Evolutionary conservation across 805 yeast species (phyloP).

Genomic region (Nakazawaea siamensis): DNA sequence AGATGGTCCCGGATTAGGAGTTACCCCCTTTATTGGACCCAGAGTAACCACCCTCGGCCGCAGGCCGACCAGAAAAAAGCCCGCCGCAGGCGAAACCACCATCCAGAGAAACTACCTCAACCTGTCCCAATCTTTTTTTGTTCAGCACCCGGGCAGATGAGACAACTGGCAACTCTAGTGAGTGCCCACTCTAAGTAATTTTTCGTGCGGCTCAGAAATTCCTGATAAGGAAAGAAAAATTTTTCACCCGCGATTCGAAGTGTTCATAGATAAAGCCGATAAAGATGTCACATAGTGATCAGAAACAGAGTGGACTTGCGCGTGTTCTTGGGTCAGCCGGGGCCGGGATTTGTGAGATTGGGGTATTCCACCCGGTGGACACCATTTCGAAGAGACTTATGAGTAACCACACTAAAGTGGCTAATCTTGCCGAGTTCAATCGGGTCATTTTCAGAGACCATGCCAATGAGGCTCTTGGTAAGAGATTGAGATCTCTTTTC

Average conservation of each 20-base stretch:
- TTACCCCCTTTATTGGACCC: no score
- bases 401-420: constrained; percentile 69
- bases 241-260: constrained; percentile 1
- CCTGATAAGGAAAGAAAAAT: no score
- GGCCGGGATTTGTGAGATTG: constrained; percentile 95
- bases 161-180: no score
- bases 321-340: constrained; percentile 96
- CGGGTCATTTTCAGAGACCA: constrained; percentile 78
- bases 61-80: no score
- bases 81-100: no score
- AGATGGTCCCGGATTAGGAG: no score
- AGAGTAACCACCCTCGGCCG: no score
- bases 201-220: constrained; percentile 4
- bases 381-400: constrained; percentile 93
- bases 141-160: no score
- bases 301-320: constrained; percentile 82
- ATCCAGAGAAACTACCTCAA: no score
- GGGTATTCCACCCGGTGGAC: constrained; percentile 97
- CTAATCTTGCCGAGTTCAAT: constrained; percentile 62
- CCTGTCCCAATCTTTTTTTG: no score
- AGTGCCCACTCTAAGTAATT: constrained; percentile 1
- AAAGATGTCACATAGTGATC: constrained; percentile 35
- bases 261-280: neutral
- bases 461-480: constrained; percentile 61
- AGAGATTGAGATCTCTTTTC: constrained; percentile 75